Evolutionary conservation across 352 stramenopile species (phyloP).

Genomic region (Poterioochromonas sp.): DNA sequence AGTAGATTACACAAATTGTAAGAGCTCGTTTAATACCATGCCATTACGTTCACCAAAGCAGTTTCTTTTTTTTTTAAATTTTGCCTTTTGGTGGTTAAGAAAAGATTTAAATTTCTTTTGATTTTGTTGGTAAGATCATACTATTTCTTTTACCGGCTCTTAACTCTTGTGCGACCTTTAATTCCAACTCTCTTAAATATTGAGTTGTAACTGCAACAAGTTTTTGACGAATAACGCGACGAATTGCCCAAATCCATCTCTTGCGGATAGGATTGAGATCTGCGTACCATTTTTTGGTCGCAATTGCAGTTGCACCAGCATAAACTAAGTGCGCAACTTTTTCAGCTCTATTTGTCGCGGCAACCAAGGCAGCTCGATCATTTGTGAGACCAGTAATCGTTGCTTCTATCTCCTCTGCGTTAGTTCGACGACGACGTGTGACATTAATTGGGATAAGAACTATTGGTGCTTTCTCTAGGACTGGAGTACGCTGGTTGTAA

Average conservation of each 20-base stretch:
- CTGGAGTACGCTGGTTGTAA: background rate
- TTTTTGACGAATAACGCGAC: background rate
- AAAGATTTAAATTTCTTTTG: background rate
- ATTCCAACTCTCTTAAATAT: background rate
- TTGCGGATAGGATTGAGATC: background rate
- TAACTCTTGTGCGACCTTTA: no score
- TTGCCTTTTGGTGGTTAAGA: background rate
- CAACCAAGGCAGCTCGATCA: background rate
- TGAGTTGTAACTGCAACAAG: background rate
- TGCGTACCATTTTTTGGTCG: background rate
- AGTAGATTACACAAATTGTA: no score
- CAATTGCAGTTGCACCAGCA: background rate
- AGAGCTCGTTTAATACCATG: background rate
- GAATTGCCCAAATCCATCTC: conserved; percentile 12
- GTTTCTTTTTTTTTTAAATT: background rate
- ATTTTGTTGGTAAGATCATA: no score
- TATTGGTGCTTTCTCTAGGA: background rate
- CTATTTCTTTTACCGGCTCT: no score
- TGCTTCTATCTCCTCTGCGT: conserved; percentile 19
- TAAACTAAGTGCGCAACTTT: background rate
- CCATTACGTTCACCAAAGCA: background rate
- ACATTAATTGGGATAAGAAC: background rate
- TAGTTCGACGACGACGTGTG: background rate
- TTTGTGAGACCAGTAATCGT: background rate
- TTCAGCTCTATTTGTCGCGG: background rate